Conservation (phyloP, 106 monocot genomes). For the Chionographis japonica region DNA sequence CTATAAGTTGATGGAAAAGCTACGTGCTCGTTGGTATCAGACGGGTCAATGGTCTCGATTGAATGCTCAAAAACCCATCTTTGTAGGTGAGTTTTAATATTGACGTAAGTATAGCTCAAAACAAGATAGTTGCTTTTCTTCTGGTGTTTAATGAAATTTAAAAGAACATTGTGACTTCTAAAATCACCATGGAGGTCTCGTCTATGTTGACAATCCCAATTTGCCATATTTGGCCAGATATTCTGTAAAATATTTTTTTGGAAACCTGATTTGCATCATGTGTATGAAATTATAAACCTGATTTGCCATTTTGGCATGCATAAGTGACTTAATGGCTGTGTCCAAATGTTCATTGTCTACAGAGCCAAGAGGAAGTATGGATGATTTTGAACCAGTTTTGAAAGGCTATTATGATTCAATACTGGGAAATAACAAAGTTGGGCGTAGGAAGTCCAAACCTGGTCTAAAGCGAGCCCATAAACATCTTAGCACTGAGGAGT, state of each 20-base stretch:
- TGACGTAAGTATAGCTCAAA: too few relatives aligned
- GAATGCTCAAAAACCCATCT: slow-evolving; percentile 67
- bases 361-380: slow-evolving; percentile 80
- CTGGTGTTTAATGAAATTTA: too few relatives aligned
- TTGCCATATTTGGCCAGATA: too few relatives aligned
- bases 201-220: too few relatives aligned
- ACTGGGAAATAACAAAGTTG: slow-evolving; percentile 25
- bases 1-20: slow-evolving; percentile 91
- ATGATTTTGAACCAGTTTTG: slow-evolving; percentile 77
- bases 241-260: too few relatives aligned
- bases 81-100: slow-evolving; percentile 48
- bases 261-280: neutral
- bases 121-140: too few relatives aligned
- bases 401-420: slow-evolving; percentile 78
- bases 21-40: slow-evolving; percentile 73
- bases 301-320: too few relatives aligned
- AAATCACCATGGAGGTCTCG: too few relatives aligned
- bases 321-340: too few relatives aligned
- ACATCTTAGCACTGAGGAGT: slow-evolving; percentile 15
- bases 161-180: too few relatives aligned
- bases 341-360: slow-evolving; percentile 5
- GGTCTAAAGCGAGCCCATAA: slow-evolving; percentile 37
- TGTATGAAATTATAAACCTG: neutral
- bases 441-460: slow-evolving; percentile 26
- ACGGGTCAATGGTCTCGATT: slow-evolving; percentile 92